phyloP scores from a whole-genome alignment of 169 alveolate species.

The Plasmodium coatneyi region DNA sequence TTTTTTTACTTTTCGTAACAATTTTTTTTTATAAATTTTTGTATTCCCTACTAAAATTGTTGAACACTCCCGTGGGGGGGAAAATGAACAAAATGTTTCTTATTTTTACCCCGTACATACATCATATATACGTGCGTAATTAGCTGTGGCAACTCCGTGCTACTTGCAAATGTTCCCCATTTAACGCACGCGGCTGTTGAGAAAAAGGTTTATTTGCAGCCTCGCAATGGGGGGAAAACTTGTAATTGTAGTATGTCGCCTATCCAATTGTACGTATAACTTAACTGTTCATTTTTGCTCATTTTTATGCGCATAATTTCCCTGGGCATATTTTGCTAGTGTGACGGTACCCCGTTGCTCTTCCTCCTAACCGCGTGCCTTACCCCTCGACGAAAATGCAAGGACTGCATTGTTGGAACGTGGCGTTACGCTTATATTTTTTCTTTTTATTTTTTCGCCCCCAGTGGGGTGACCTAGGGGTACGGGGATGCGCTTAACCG shows the following conservation, averaged over 20 bases:
- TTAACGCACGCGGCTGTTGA: background rate
- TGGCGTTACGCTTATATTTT: background rate
- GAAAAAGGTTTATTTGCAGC: background rate
- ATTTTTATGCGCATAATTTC: background rate
- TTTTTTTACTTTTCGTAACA: background rate
- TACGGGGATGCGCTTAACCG: background rate
- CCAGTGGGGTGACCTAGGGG: constrained; percentile 1
- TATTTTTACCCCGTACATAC: background rate
- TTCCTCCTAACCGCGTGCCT: background rate
- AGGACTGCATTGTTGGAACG: background rate
- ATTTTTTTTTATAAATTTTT: background rate
- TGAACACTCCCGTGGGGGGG: background rate
- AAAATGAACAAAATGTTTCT: background rate
- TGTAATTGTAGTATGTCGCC: background rate
- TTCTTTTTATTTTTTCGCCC: background rate
- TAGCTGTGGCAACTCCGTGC: background rate
- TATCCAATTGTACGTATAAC: background rate
- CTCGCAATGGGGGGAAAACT: background rate
- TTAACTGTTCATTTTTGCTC: background rate
- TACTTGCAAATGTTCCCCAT: background rate
- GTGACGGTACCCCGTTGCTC: background rate
- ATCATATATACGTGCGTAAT: background rate
- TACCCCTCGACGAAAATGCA: background rate
- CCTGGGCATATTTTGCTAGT: background rate
- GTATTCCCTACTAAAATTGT: background rate